Evolutionary conservation across 106 monocot genomes (phyloP).

Genomic region (Platanthera guangdongensis): DNA sequence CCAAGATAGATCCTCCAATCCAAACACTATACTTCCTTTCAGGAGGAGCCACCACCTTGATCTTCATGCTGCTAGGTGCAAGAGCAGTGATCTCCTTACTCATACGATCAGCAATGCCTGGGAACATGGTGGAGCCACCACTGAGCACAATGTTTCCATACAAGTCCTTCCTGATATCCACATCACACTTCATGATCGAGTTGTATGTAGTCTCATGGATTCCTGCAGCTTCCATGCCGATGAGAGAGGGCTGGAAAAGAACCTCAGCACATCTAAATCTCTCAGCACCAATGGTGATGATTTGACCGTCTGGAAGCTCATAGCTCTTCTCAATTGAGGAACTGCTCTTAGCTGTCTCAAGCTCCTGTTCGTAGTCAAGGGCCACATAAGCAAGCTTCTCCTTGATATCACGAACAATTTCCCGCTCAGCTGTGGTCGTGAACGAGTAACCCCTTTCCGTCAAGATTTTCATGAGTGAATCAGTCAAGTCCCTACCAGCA

Average conservation of each 20-base stretch:
- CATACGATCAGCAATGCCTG: constrained; percentile 8
- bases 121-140: constrained; percentile 7
- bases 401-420: constrained; percentile 11
- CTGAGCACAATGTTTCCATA: constrained; percentile 10
- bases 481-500: constrained; percentile 4
- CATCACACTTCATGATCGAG: constrained; percentile 10
- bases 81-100: constrained; percentile 9
- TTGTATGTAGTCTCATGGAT: constrained; percentile 12
- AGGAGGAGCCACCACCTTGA: constrained; percentile 8
- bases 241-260: constrained; percentile 9
- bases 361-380: constrained; percentile 3
- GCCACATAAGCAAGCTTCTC: constrained; percentile 9
- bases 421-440: constrained; percentile 9
- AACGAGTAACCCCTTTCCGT: constrained; percentile 11
- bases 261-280: constrained; percentile 7
- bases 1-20: constrained; percentile 9
- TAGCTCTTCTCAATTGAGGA: constrained; percentile 8
- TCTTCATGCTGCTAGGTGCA: constrained; percentile 4
- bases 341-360: background rate
- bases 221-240: constrained; percentile 9
- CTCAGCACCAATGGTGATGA: constrained; percentile 9
- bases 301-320: constrained; percentile 7
- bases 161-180: constrained; percentile 8
- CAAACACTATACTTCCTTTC: constrained; percentile 13
- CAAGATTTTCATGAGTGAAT: constrained; percentile 5